phyloP scores from a whole-genome alignment of 306 rosid species.

The barrel medic (Medicago truncatula) region DNA sequence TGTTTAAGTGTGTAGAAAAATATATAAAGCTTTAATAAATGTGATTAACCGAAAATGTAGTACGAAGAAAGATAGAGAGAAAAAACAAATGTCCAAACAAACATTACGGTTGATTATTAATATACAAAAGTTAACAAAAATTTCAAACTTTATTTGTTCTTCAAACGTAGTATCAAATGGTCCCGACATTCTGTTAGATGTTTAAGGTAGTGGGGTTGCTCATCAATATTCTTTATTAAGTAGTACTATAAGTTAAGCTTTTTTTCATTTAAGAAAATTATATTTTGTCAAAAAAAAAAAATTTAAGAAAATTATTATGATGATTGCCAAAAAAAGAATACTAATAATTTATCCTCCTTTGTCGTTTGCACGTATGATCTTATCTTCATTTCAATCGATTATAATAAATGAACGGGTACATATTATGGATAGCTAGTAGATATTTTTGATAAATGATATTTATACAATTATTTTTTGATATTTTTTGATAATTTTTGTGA shows the following conservation, averaged over 20 bases:
- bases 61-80: too few species aligned
- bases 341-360: not conserved
- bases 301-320: too few species aligned
- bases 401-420: not conserved
- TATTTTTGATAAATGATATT: too few species aligned
- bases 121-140: not conserved
- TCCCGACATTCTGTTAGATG: not conserved
- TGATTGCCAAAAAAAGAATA: too few species aligned
- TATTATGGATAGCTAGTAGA: not conserved
- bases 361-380: not conserved
- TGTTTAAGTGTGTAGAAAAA: too few species aligned
- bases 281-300: too few species aligned
- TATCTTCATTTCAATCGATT: not conserved
- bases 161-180: not conserved
- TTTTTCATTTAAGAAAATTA: too few species aligned
- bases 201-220: not conserved
- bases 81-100: too few species aligned
- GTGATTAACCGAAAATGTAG: too few species aligned
- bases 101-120: not conserved
- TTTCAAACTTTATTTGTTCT: not conserved
- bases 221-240: not conserved
- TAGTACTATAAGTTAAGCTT: not conserved
- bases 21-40: too few species aligned
- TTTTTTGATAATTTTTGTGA: too few species aligned
- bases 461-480: too few species aligned